These are phyloP conservation scores for Fonsecaea monophora DNA, from an alignment of 2,329 filamentous ascomycete genomes.

Conservation along the genomic window DNA sequence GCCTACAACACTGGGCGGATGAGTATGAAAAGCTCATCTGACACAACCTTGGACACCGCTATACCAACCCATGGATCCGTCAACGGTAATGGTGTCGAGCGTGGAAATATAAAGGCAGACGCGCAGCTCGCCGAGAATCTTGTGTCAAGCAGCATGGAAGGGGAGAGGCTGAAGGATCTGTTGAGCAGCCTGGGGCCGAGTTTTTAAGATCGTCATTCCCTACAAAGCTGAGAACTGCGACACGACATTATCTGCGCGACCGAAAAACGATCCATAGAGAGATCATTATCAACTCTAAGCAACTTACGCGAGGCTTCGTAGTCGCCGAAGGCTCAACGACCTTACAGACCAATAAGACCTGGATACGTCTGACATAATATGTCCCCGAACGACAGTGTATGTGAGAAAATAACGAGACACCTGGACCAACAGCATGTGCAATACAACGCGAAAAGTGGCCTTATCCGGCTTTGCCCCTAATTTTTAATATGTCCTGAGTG, in stretches of 20 bases:
- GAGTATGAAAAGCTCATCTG: not conserved
- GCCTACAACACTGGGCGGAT: not conserved
- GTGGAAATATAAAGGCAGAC: not conserved
- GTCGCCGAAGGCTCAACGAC: not conserved
- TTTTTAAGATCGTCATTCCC: conserved; percentile 12
- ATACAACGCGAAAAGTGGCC: not conserved
- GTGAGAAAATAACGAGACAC: not conserved
- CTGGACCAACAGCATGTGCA: not conserved
- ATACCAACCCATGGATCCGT: conserved; percentile 13
- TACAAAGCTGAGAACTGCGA: not conserved
- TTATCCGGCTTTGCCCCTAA: not conserved
- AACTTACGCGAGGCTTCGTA: not conserved
- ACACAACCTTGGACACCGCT: conserved; percentile 9
- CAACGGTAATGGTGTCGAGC: not conserved
- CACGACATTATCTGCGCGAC: not conserved
- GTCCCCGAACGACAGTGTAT: not conserved
- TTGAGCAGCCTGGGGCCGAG: conserved; percentile 24
- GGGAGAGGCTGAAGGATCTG: conserved; percentile 24
- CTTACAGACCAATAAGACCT: not conserved
- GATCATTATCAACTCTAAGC: not conserved
- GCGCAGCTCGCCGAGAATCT: not conserved
- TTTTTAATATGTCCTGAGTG: not conserved
- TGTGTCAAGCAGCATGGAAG: conserved; percentile 10
- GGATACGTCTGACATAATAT: not conserved
- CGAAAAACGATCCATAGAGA: not conserved